These are phyloP conservation scores for Mycosphaerella sp. DNA, from an alignment of 2,329 filamentous ascomycete genomes.

Conservation along the genomic window DNA sequence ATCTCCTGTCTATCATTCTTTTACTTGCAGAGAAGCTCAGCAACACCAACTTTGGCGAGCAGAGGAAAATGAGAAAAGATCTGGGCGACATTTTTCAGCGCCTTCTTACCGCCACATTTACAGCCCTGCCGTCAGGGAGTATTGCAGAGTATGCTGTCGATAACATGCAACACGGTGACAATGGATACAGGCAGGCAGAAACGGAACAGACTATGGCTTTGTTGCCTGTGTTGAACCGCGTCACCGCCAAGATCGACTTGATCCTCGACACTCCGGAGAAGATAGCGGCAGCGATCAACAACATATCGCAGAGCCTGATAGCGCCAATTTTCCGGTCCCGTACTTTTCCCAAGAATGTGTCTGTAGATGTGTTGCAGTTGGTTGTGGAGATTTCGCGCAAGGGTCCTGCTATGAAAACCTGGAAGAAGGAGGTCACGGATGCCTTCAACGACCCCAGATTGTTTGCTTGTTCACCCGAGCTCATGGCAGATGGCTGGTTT, in stretches of 20 bases:
- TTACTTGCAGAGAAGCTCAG: slow-evolving; percentile 92
- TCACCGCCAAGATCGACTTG: slow-evolving; percentile 73
- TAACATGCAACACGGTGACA: slow-evolving; percentile 28
- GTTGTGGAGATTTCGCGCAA: slow-evolving; percentile 71
- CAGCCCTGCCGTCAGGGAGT: slow-evolving; percentile 43
- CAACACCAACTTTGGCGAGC: slow-evolving; percentile 95
- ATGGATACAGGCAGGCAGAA: slow-evolving; percentile 33
- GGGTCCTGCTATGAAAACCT: slow-evolving; percentile 74
- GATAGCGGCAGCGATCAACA: slow-evolving; percentile 67
- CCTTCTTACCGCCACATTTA: slow-evolving; percentile 88
- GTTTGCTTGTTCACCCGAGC: slow-evolving; percentile 60
- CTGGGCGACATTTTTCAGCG: slow-evolving; percentile 86
- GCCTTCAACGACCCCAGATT: slow-evolving; percentile 87
- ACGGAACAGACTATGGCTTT: slow-evolving; percentile 59
- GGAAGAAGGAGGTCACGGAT: slow-evolving; percentile 88
- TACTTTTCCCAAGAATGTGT: slow-evolving; percentile 78
- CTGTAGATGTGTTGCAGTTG: slow-evolving; percentile 62
- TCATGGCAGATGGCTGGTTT: slow-evolving; percentile 72
- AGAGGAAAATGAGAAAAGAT: slow-evolving; percentile 84
- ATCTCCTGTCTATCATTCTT: slow-evolving; percentile 78
- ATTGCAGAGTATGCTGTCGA: slow-evolving; percentile 16
- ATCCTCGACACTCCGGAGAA: slow-evolving; percentile 83
- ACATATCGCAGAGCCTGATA: slow-evolving; percentile 77
- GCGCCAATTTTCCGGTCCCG: slow-evolving; percentile 77
- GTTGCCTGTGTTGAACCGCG: slow-evolving; percentile 67